Evolutionary conservation across 225 moss, liverwort and hornwort genomes (phyloP).

Genomic region (Sphagnum tenellum): DNA sequence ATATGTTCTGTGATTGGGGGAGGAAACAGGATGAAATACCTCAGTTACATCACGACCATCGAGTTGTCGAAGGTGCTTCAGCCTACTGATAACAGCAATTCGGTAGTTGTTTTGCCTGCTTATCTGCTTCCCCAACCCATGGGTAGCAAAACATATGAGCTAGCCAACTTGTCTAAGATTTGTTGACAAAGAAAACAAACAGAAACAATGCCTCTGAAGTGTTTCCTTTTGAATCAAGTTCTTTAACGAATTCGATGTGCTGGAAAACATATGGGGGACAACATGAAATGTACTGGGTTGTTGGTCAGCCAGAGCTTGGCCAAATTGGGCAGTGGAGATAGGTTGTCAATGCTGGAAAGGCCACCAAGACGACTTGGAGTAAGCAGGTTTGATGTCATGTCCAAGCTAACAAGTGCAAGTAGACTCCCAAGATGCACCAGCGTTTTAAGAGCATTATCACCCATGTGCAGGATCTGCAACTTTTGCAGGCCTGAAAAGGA

Average conservation of each 20-base stretch:
- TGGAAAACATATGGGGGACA: background rate
- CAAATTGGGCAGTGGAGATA: conserved; percentile 55
- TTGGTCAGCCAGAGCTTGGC: conserved; percentile 74
- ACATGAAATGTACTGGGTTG: conserved; percentile 53
- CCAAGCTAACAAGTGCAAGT: conserved; percentile 59
- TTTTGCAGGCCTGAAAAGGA: conserved; percentile 54
- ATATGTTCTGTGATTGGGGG: background rate
- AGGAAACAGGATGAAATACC: conserved; percentile 21
- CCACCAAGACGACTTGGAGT: conserved; percentile 81
- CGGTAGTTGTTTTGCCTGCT: conserved; percentile 86
- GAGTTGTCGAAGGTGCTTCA: conserved; percentile 63
- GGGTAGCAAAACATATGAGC: too few species aligned
- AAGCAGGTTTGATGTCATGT: conserved; percentile 70
- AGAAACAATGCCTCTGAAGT: background rate
- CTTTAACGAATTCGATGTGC: background rate
- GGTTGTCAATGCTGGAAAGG: conserved; percentile 70
- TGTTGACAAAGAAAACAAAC: background rate
- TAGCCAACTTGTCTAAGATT: background rate
- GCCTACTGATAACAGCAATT: conserved; percentile 54
- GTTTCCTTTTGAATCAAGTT: background rate
- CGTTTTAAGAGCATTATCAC: conserved; percentile 70
- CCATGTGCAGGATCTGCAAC: conserved; percentile 56
- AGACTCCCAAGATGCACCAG: conserved; percentile 51
- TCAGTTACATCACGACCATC: conserved; percentile 67
- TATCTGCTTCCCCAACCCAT: conserved; percentile 39